Conservation (phyloP, 2,329 filamentous ascomycete genomes). For the Sclerotinia nivalis region DNA sequence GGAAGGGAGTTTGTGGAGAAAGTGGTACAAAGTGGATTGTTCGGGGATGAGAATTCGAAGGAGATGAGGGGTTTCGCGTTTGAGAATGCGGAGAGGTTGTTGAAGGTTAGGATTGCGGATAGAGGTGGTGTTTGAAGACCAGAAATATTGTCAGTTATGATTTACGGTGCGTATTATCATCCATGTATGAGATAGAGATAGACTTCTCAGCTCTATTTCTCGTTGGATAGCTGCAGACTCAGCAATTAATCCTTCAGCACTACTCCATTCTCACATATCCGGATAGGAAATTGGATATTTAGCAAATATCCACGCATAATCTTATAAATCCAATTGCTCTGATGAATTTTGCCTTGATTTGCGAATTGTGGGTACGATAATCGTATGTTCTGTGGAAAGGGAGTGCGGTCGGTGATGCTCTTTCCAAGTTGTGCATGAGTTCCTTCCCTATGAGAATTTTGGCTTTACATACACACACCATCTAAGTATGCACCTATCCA, state of each 20-base stretch:
- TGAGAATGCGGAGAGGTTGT: conserved; percentile 52
- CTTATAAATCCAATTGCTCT: neutral
- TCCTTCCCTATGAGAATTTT: neutral
- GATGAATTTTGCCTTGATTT: neutral
- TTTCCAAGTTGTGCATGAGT: neutral
- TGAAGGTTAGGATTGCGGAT: conserved; percentile 37
- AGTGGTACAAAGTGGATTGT: conserved; percentile 50
- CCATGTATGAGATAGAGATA: neutral
- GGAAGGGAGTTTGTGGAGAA: conserved; percentile 51
- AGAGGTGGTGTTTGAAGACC: neutral
- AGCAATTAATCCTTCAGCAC: neutral
- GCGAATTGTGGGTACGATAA: neutral
- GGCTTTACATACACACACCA: too few species aligned
- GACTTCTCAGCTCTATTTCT: neutral
- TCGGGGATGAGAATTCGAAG: conserved; percentile 46
- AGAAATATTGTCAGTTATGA: too few species aligned
- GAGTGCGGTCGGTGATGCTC: neutral
- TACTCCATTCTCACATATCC: neutral
- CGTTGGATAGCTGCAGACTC: neutral
- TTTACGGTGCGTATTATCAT: too few species aligned
- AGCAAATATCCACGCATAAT: too few species aligned
- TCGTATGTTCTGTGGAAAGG: neutral
- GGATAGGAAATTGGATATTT: too few species aligned
- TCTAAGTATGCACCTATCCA: neutral
- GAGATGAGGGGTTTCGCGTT: conserved; percentile 52